Conservation (phyloP, 2,329 filamentous ascomycete species). For the Verticillium longisporum region DNA sequence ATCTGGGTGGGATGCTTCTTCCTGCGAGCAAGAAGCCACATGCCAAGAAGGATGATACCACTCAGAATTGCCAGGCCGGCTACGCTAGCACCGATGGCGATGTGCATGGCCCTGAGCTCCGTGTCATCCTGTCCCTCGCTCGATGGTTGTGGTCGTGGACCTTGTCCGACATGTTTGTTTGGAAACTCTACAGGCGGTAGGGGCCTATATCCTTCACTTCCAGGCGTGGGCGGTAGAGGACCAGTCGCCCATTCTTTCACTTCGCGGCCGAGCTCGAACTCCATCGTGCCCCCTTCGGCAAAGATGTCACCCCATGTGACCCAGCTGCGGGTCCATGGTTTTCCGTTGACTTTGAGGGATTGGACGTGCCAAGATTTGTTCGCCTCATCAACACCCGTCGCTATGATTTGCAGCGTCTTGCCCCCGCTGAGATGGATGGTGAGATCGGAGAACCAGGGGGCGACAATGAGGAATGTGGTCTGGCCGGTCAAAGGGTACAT, state of each 20-base stretch:
- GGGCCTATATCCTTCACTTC: constrained; percentile 16
- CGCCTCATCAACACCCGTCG: constrained; percentile 39
- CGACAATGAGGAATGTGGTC: constrained; percentile 58
- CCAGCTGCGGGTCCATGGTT: constrained; percentile 57
- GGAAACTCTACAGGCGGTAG: background rate
- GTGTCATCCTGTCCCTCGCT: background rate
- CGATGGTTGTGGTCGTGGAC: background rate
- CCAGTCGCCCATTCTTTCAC: constrained; percentile 52
- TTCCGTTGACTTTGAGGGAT: constrained; percentile 57
- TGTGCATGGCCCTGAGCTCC: background rate
- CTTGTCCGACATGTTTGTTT: background rate
- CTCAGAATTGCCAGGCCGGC: background rate
- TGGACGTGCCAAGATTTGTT: constrained; percentile 51
- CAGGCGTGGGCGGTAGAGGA: constrained; percentile 54
- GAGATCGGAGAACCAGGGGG: constrained; percentile 55
- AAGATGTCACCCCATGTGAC: constrained; percentile 62
- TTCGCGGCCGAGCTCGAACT: constrained; percentile 54
- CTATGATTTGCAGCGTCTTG: constrained; percentile 48
- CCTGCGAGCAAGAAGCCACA: background rate
- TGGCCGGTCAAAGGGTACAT: constrained; percentile 63
- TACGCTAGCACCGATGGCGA: background rate
- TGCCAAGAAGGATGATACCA: background rate
- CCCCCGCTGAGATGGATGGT: constrained; percentile 50
- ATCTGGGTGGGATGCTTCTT: background rate
- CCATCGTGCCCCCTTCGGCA: constrained; percentile 52